Percentiles rank a stretch among this genome's conserved stretches.
Conservation (phyloP, 805 yeast species). For the Starmerella asiatica region DNA sequence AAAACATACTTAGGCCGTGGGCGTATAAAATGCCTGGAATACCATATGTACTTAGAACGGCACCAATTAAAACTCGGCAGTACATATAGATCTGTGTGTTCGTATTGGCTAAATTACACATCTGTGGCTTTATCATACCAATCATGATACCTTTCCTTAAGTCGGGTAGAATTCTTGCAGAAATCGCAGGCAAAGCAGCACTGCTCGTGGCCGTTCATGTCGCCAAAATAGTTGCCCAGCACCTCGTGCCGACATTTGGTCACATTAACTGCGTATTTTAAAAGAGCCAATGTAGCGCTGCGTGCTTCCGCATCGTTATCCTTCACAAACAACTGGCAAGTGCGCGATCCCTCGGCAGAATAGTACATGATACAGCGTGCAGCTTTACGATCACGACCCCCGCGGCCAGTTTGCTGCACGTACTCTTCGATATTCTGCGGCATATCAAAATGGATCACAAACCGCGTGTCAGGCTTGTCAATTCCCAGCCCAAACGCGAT, state of each 20-base stretch:
- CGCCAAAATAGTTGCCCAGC: slow-evolving; percentile 80
- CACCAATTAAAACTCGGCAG: too few species aligned
- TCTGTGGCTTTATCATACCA: slow-evolving; percentile 8
- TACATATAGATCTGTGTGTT: too few species aligned
- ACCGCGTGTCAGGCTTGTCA: slow-evolving; percentile 89
- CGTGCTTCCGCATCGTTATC: slow-evolving; percentile 42
- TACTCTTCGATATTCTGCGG: slow-evolving; percentile 90
- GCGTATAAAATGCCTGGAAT: too few species aligned
- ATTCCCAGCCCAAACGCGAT: slow-evolving; percentile 99
- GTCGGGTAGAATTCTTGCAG: slow-evolving; percentile 32
- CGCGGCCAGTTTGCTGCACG: slow-evolving; percentile 96
- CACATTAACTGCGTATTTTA: slow-evolving; percentile 22
- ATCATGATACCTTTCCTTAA: slow-evolving; percentile 8
- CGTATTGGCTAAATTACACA: neutral
- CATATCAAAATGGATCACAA: slow-evolving; percentile 74
- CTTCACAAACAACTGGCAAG: slow-evolving; percentile 60
- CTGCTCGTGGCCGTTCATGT: slow-evolving; percentile 38
- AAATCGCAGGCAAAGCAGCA: slow-evolving; percentile 77
- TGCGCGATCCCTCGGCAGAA: slow-evolving; percentile 28
- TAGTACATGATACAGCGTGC: slow-evolving; percentile 78
- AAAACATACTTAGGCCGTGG: too few species aligned
- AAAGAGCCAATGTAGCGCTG: slow-evolving; percentile 27
- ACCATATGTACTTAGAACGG: too few species aligned
- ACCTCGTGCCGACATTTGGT: slow-evolving; percentile 78
- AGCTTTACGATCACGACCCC: slow-evolving; percentile 84